These are phyloP conservation scores for Claviceps cyperi DNA, from an alignment of 2,329 filamentous ascomycete genomes.

Conservation along the genomic window DNA sequence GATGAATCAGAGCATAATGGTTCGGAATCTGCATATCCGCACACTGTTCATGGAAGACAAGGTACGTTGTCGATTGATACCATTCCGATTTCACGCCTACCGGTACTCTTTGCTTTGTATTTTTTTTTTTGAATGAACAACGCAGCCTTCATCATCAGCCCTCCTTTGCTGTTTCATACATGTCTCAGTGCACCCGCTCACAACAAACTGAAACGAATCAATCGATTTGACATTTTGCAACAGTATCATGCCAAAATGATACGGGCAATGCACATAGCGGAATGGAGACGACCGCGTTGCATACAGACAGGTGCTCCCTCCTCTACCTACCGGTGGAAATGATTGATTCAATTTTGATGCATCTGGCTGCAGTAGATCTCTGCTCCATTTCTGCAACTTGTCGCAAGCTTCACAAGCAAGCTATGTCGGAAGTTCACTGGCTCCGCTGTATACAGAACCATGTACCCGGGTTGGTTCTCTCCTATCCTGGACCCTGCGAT, in stretches of 20 bases:
- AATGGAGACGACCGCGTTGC: background rate
- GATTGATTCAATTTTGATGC: constrained; percentile 54
- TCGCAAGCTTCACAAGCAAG: constrained; percentile 42
- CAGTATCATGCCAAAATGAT: background rate
- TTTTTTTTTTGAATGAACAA: too few relatives aligned
- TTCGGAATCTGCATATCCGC: background rate
- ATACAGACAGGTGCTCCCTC: constrained; percentile 19
- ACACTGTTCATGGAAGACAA: background rate
- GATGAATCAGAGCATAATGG: too few relatives aligned
- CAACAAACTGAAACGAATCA: too few relatives aligned
- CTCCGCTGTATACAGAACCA: constrained; percentile 52
- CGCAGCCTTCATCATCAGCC: background rate
- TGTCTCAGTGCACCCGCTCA: background rate
- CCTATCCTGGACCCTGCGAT: constrained; percentile 40
- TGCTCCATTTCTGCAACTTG: constrained; percentile 45
- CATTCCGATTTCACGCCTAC: too few relatives aligned
- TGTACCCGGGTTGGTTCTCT: constrained; percentile 41
- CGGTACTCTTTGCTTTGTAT: too few relatives aligned
- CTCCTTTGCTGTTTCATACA: background rate
- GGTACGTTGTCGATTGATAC: background rate
- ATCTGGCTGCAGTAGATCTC: constrained; percentile 52
- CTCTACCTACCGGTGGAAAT: constrained; percentile 58
- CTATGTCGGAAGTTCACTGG: constrained; percentile 58
- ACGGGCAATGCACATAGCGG: background rate
- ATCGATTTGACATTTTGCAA: background rate